Conservation (phyloP, 2,329 filamentous ascomycete species). For the Zymoseptoria passerinii region DNA sequence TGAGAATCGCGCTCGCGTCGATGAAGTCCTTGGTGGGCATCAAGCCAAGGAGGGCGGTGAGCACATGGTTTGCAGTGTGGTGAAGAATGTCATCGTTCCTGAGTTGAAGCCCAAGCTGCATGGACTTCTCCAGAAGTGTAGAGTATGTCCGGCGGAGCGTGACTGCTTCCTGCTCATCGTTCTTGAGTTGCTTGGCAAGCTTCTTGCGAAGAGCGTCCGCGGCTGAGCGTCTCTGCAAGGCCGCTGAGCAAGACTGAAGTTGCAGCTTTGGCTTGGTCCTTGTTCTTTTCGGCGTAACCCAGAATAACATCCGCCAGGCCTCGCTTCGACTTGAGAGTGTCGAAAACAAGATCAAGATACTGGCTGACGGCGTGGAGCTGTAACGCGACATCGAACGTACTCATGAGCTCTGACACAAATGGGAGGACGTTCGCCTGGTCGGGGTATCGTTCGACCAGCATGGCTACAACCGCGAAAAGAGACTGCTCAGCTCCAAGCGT, state of each 20-base stretch:
- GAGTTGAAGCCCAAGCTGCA: constrained; percentile 55
- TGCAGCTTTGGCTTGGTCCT: constrained; percentile 25
- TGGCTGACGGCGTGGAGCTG: constrained; percentile 67
- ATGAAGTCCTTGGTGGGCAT: constrained; percentile 84
- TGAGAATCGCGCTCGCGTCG: constrained; percentile 72
- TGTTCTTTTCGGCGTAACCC: constrained; percentile 45
- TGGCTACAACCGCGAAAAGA: constrained; percentile 75
- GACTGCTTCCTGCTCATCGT: constrained; percentile 13
- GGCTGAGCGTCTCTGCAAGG: constrained; percentile 29
- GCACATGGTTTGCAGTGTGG: constrained; percentile 52
- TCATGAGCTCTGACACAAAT: constrained; percentile 69
- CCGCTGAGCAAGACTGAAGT: constrained; percentile 33
- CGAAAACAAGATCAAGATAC: constrained; percentile 64
- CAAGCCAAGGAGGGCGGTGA: constrained; percentile 74
- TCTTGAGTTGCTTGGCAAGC: constrained; percentile 21
- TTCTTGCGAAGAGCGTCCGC: constrained; percentile 18
- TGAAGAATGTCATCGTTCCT: constrained; percentile 35
- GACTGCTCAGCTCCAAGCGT: constrained; percentile 82
- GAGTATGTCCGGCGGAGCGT: constrained; percentile 22
- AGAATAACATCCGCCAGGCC: constrained; percentile 65
- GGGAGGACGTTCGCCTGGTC: constrained; percentile 62
- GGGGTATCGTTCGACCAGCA: constrained; percentile 84
- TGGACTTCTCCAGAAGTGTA: constrained; percentile 34
- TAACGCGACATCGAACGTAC: constrained; percentile 62
- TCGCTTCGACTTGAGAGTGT: constrained; percentile 68